Conservation (phyloP, 805 yeast species). For the Metschnikowia rubicola region DNA sequence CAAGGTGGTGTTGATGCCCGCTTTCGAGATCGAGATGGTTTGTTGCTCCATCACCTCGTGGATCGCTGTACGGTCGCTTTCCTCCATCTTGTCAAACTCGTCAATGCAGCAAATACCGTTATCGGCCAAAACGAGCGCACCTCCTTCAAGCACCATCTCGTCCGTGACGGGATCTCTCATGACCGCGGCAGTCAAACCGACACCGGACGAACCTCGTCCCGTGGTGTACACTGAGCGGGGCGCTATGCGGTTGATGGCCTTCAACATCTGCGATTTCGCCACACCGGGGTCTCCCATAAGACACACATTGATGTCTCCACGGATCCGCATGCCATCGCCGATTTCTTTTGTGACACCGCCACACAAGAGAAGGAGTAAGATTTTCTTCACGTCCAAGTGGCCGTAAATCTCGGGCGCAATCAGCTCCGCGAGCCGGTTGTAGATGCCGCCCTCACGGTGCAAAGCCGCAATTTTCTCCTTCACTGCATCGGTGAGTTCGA, state of each 20-base stretch:
- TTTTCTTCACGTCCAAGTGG: slow-evolving; percentile 89
- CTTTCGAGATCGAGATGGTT: slow-evolving; percentile 94
- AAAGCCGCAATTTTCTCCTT: slow-evolving; percentile 55
- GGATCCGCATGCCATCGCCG: slow-evolving; percentile 94
- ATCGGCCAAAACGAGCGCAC: slow-evolving; percentile 94
- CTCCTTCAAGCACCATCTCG: slow-evolving; percentile 97
- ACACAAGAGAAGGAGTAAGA: slow-evolving; percentile 74
- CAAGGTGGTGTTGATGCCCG: slow-evolving; percentile 93
- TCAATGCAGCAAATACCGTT: slow-evolving; percentile 98
- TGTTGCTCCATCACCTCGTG: slow-evolving; percentile 99
- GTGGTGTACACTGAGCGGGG: slow-evolving; percentile 97
- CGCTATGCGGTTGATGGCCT: slow-evolving; percentile 86
- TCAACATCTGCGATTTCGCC: slow-evolving; percentile 93
- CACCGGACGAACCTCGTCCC: slow-evolving; percentile 98
- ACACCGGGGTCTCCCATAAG: slow-evolving; percentile 99
- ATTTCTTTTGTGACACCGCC: slow-evolving; percentile 95
- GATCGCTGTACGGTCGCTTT: slow-evolving; percentile 91
- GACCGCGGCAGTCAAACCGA: slow-evolving; percentile 97
- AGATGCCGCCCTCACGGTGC: slow-evolving; percentile 62
- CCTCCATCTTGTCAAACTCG: slow-evolving; percentile 99
- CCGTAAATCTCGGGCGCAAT: slow-evolving; percentile 98
- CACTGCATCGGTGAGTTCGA: slow-evolving; percentile 55
- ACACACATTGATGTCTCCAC: slow-evolving; percentile 95
- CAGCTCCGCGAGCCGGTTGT: slow-evolving; percentile 75
- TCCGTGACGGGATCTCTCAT: slow-evolving; percentile 99